A percentile compares a stretch with the other conserved stretches of the same genome.
These are phyloP conservation scores for Botrytis elliptica DNA, from an alignment of 2,329 filamentous ascomycete species.

Conservation along the genomic window DNA sequence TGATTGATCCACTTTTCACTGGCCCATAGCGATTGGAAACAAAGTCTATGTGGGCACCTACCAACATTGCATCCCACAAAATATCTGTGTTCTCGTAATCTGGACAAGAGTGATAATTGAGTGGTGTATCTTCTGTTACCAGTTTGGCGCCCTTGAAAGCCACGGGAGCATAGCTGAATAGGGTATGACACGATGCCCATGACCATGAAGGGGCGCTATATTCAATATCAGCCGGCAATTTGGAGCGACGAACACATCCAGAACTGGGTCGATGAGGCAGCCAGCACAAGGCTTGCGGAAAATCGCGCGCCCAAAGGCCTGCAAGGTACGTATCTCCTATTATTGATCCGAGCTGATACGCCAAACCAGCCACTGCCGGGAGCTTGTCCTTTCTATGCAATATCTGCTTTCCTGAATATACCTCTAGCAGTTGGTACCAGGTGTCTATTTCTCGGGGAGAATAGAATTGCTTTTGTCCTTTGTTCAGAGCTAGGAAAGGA, in stretches of 20 bases:
- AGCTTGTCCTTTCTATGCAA: background rate
- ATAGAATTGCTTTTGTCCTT: background rate
- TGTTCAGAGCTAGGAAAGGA: background rate
- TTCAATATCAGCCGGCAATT: background rate
- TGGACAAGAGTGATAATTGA: no score
- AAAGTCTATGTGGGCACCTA: background rate
- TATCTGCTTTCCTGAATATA: conserved; percentile 1
- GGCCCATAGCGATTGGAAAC: background rate
- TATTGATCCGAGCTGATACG: background rate
- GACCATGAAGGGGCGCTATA: background rate
- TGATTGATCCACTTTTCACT: background rate
- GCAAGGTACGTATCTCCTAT: background rate
- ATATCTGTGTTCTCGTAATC: background rate
- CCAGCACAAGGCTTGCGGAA: background rate
- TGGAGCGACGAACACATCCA: background rate
- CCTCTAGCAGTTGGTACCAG: background rate
- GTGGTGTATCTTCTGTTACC: background rate
- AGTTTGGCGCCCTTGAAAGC: background rate
- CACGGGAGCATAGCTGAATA: background rate
- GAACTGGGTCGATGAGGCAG: background rate
- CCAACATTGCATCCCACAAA: background rate
- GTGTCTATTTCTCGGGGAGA: background rate
- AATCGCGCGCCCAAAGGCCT: conserved; percentile 1
- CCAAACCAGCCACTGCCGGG: background rate
- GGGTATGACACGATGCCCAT: background rate